Percentiles rank a stretch among this genome's conserved stretches.
phyloP scores from a whole-genome alignment of 352 stramenopile genomes.

The Globisporangium spiculum region DNA sequence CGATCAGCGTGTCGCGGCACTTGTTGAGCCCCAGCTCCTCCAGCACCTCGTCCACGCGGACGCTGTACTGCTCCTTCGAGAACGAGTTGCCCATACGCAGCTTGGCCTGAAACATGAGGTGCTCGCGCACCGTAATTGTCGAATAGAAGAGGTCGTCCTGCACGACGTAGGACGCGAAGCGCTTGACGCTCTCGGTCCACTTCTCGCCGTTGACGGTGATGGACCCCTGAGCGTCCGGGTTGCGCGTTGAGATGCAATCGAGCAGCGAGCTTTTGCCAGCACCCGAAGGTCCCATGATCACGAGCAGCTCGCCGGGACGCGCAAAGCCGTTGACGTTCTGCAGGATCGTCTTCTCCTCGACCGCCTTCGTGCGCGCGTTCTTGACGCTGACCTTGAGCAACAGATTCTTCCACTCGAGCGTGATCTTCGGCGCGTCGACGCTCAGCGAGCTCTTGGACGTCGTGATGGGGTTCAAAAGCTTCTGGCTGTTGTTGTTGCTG shows the following conservation, averaged over 20 bases:
- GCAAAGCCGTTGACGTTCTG: slow-evolving; percentile 43
- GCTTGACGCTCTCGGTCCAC: slow-evolving; percentile 32
- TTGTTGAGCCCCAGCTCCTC: slow-evolving; percentile 57
- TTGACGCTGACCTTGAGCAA: no score
- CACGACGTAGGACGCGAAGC: slow-evolving; percentile 67
- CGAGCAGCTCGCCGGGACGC: slow-evolving; percentile 47
- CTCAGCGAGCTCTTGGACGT: no score
- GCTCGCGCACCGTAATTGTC: slow-evolving; percentile 89
- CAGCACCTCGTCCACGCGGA: slow-evolving; percentile 49
- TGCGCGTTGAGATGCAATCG: slow-evolving; percentile 91
- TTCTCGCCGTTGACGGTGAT: slow-evolving; percentile 65
- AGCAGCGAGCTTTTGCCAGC: slow-evolving; percentile 92
- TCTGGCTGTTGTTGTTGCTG: no score
- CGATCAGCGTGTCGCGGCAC: slow-evolving; percentile 58
- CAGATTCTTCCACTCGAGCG: no score
- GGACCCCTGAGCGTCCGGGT: slow-evolving; percentile 57
- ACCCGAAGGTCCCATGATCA: slow-evolving; percentile 67
- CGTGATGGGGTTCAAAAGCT: no score
- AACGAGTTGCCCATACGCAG: slow-evolving; percentile 60
- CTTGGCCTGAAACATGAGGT: slow-evolving; percentile 80
- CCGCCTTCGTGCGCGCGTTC: no score
- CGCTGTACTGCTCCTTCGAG: slow-evolving; percentile 18
- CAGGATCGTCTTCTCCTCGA: slow-evolving; percentile 30
- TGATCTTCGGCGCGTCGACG: no score
- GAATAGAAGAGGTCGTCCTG: slow-evolving; percentile 89